Conservation (phyloP, 345 rosid genomes). For the Abelmoschus esculentus region DNA sequence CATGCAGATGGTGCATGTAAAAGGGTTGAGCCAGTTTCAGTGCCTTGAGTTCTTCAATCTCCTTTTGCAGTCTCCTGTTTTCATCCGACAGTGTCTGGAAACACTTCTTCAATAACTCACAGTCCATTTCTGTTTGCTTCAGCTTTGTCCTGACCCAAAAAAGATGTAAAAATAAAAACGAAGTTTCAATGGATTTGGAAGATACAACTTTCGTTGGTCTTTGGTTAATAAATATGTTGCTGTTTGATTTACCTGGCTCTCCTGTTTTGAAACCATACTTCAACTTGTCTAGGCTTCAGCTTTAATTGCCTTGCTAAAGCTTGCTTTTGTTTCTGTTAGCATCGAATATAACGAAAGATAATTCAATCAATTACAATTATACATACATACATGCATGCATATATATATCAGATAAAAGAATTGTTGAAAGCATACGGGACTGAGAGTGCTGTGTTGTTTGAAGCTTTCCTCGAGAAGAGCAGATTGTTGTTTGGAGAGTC, state of each 20-base stretch:
- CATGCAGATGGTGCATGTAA: constrained; percentile 63
- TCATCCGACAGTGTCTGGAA: constrained; percentile 85
- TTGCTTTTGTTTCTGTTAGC: constrained; percentile 78
- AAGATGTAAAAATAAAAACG: neutral
- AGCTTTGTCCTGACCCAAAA: constrained; percentile 65
- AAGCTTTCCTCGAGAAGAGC: constrained; percentile 92
- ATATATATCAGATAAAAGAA: neutral
- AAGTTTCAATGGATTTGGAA: neutral
- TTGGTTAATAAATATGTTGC: neutral
- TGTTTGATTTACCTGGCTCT: constrained; percentile 67
- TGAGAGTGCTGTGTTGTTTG: constrained; percentile 88
- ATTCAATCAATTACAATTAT: neutral
- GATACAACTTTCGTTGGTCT: neutral
- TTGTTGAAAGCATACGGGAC: constrained; percentile 50
- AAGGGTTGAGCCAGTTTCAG: constrained; percentile 49
- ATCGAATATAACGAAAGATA: neutral
- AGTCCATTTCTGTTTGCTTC: constrained; percentile 95
- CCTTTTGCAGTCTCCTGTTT: constrained; percentile 88
- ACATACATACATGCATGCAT: neutral
- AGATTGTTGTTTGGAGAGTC: constrained; percentile 85
- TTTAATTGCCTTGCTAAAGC: constrained; percentile 80
- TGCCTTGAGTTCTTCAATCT: constrained; percentile 70
- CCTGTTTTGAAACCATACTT: constrained; percentile 98
- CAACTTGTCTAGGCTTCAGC: constrained; percentile 91
- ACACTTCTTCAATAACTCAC: constrained; percentile 79